A percentile compares a stretch with the other conserved stretches of the same genome.
These are phyloP conservation scores for Thermothielavioides terrestris DNA, from an alignment of 495 filamentous ascomycete species.

Conservation along the genomic window DNA sequence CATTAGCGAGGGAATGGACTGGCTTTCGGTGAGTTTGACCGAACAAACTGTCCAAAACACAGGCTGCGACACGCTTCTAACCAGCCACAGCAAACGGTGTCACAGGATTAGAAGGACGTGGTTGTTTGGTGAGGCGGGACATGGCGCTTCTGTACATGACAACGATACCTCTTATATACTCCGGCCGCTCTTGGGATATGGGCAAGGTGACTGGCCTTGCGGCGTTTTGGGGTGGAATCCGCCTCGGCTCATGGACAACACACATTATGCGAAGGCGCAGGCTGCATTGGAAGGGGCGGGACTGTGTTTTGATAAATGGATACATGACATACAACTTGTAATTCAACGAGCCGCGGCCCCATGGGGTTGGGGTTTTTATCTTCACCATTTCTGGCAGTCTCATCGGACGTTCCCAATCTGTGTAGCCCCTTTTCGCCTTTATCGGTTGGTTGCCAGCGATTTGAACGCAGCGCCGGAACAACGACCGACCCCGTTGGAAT, in stretches of 20 bases:
- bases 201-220: slow-evolving; percentile 5
- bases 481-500: no score
- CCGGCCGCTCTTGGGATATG: slow-evolving; percentile 23
- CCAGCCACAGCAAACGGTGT: slow-evolving; percentile 39
- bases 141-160: slow-evolving; percentile 24
- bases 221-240: slow-evolving; percentile 8
- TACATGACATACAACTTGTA: slow-evolving; percentile 23
- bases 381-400: slow-evolving; percentile 1
- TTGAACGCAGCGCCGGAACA: not conserved
- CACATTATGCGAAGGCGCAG: slow-evolving; percentile 19
- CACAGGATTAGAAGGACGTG: slow-evolving; percentile 31
- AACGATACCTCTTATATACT: slow-evolving; percentile 13
- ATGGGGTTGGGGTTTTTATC: slow-evolving; percentile 5
- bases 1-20: slow-evolving; percentile 96
- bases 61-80: slow-evolving; percentile 10
- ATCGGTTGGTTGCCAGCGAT: no score
- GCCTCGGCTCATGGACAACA: slow-evolving; percentile 14
- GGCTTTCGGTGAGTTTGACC: slow-evolving; percentile 79
- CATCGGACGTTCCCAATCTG: no score
- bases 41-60: not conserved
- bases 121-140: not conserved
- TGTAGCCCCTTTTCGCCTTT: no score
- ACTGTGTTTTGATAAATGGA: slow-evolving; percentile 15
- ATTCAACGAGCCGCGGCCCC: slow-evolving; percentile 9
- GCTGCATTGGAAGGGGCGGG: slow-evolving; percentile 16